These are phyloP conservation scores for Venturia pyrina DNA, from an alignment of 2,329 filamentous ascomycete species.

Conservation along the genomic window DNA sequence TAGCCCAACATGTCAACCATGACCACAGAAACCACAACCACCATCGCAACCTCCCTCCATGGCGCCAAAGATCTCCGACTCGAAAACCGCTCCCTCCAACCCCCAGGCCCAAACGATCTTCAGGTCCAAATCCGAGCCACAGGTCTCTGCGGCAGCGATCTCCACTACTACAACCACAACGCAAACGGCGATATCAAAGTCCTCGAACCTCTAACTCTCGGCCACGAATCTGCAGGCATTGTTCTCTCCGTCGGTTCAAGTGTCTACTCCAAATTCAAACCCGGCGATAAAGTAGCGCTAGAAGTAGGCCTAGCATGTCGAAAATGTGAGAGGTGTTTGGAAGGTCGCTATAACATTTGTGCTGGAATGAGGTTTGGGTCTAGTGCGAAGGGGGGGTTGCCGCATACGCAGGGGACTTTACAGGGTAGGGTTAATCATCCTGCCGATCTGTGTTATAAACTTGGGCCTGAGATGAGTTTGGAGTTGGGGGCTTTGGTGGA, in stretches of 20 bases:
- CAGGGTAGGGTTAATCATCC: conserved; percentile 54
- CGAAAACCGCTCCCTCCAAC: conserved; percentile 30
- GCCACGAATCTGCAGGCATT: conserved; percentile 69
- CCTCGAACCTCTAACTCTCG: conserved; percentile 70
- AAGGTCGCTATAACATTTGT: conserved; percentile 54
- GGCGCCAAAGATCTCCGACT: conserved; percentile 51
- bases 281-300: conserved; percentile 78
- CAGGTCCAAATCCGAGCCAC: conserved; percentile 56
- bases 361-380: conserved; percentile 47
- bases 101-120: conserved; percentile 45
- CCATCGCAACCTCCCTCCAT: conserved; percentile 47
- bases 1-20: neutral
- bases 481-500: conserved; percentile 50
- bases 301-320: conserved; percentile 86
- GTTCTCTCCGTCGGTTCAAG: conserved; percentile 59
- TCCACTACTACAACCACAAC: conserved; percentile 81
- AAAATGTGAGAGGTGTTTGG: conserved; percentile 42
- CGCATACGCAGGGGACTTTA: conserved; percentile 54
- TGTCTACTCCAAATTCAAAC: conserved; percentile 51
- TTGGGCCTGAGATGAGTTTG: conserved; percentile 43
- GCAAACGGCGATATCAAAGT: conserved; percentile 81
- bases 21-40: conserved; percentile 35
- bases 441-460: conserved; percentile 47
- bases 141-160: conserved; percentile 61
- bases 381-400: conserved; percentile 50